Conservation (phyloP, 331 rosid genomes). For the Malus hybrid region DNA sequence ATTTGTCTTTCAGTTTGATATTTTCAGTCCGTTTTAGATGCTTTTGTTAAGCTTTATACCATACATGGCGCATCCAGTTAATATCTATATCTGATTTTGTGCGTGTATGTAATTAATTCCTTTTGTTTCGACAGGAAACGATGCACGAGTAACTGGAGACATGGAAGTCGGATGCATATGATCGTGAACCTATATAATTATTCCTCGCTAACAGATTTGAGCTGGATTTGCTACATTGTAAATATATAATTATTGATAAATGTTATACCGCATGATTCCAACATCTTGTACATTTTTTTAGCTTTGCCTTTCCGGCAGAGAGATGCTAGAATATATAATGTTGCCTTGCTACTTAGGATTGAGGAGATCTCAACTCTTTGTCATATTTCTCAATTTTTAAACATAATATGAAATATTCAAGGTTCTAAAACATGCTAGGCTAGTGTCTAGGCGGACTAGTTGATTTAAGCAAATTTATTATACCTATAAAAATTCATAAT, state of each 20-base stretch:
- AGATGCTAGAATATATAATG: too few relatives aligned
- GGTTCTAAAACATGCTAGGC: too few relatives aligned
- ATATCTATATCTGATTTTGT: background rate
- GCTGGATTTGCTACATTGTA: background rate
- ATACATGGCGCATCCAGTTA: too few relatives aligned
- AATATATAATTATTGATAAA: background rate
- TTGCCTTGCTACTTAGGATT: too few relatives aligned
- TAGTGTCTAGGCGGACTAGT: too few relatives aligned
- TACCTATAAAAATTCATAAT: too few relatives aligned
- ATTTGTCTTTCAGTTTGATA: background rate
- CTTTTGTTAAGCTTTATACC: background rate
- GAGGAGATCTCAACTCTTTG: too few relatives aligned
- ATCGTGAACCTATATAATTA: background rate
- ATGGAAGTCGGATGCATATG: background rate
- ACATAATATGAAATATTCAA: too few relatives aligned
- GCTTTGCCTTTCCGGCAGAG: too few relatives aligned
- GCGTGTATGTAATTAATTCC: background rate
- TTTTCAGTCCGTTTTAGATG: background rate
- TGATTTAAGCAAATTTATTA: too few relatives aligned
- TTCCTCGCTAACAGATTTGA: background rate
- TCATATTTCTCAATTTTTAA: too few relatives aligned
- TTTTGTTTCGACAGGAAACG: background rate
- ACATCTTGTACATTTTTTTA: too few relatives aligned
- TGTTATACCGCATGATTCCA: background rate
- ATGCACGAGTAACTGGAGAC: background rate